Percentiles rank a stretch among this genome's conserved stretches.
Evolutionary conservation across 768 basidiomycete species (phyloP).

Genomic region (Xanthoconium stramineum): DNA sequence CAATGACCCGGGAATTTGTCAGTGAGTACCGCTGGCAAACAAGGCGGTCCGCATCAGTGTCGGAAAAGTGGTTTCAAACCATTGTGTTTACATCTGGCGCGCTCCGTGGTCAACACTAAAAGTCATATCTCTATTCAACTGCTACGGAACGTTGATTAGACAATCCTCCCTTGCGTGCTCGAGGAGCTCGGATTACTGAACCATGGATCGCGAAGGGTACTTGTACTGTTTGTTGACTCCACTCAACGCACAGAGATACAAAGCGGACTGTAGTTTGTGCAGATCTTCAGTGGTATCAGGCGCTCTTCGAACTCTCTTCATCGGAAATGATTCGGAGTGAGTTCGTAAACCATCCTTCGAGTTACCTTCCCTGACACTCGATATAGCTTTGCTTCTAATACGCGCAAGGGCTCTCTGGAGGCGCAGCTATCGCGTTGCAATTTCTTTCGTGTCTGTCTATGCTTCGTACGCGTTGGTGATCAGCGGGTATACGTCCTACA

Average conservation of each 20-base stretch:
- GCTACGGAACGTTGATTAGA: constrained; percentile 13
- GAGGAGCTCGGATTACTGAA: constrained; percentile 13
- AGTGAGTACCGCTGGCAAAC: background rate
- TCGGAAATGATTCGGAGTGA: constrained; percentile 16
- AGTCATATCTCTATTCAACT: constrained; percentile 17
- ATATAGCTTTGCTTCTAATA: constrained; percentile 15
- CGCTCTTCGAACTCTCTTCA: background rate
- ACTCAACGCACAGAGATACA: background rate
- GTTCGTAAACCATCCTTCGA: background rate
- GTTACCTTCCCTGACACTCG: background rate
- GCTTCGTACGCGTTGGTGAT: constrained; percentile 2
- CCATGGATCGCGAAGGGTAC: constrained; percentile 11
- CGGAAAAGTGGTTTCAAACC: too few relatives aligned
- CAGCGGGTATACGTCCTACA: background rate
- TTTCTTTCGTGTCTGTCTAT: constrained; percentile 10
- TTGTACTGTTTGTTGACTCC: background rate
- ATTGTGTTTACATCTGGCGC: constrained; percentile 2
- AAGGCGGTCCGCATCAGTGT: too few relatives aligned
- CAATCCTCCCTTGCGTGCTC: constrained; percentile 8
- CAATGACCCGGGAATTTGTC: background rate
- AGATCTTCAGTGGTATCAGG: background rate
- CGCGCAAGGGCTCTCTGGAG: constrained; percentile 21
- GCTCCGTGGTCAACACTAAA: constrained; percentile 13
- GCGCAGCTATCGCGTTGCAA: background rate
- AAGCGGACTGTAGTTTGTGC: constrained; percentile 11